Evolutionary conservation across 148 eudicot genomes (phyloP), one percentile per base, ranked within the genome.

Genomic region (Rhododendron griersonianum): DNA sequence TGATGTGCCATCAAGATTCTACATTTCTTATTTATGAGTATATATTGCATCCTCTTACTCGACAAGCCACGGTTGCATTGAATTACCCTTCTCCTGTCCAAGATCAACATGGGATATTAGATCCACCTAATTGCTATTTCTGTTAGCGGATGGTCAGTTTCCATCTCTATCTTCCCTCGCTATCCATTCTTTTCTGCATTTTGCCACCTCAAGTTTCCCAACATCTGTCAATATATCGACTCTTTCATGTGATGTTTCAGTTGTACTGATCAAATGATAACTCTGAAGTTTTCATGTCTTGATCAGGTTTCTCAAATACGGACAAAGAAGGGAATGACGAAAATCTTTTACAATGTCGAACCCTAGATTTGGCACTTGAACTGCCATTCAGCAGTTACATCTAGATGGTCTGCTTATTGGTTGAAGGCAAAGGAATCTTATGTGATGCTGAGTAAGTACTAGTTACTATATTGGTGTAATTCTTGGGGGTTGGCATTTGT

Each of bases 231-330:
- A 33, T 33, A 33, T 33, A 33, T 33, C 35, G 35, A 33, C 35
- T 33, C 2, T 33, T 33, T 33, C 35, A 33, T 33, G 35, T 33
- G 35, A 33, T 33, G 35, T 67, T 67, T 67, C 74, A 67, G 74
- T 67, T 28, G 16, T 1, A 67, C 15, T 69, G 35, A 23, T 63
- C 25, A 61, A 61, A 10, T 61, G 69, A 7, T 11, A 67, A 67
- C 74, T 67, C 74, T 67, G 16, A 65, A 65, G 1, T 69, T 69
- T 69, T 50, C 15, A n/a, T 83, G 74, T 85, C 48, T 82, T 81
- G 82, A 85, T 80, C 94, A 92, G 98, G 92, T 95, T 87, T 86
- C 92, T 86, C 96, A 94, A 87, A 91, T 95, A 76, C 93, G 95
- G 86, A 88, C 91, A 74, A 95, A 92, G 92, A 95, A 94, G 85